A percentile compares a stretch with the other conserved stretches of the same genome.
These are phyloP conservation scores for Taphrina confusa DNA, from an alignment of 1,139 yeast species.

Conservation along the genomic window DNA sequence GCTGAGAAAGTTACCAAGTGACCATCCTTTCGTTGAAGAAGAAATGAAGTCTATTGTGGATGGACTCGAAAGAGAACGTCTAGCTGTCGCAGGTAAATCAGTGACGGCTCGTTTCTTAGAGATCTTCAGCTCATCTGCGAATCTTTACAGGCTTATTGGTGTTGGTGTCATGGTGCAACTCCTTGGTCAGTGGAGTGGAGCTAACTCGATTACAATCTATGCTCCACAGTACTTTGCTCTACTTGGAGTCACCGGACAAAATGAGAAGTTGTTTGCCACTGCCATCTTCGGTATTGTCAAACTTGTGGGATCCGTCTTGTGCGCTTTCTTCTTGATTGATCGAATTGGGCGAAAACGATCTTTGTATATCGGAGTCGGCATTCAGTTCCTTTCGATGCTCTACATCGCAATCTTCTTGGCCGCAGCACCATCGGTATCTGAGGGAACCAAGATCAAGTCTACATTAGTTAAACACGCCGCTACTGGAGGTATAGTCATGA, in stretches of 20 bases:
- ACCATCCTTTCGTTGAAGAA: slow-evolving; percentile 46
- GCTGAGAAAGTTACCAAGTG: slow-evolving; percentile 55
- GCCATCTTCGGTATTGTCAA: slow-evolving; percentile 58
- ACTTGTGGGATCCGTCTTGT: slow-evolving; percentile 47
- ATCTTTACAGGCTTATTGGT: slow-evolving; percentile 52
- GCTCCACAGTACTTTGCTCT: slow-evolving; percentile 59
- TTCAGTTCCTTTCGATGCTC: slow-evolving; percentile 47
- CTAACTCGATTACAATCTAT: slow-evolving; percentile 63
- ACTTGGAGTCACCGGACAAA: slow-evolving; percentile 51
- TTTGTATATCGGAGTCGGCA: slow-evolving; percentile 49
- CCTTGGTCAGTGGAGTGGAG: slow-evolving; percentile 65
- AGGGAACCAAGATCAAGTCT: slow-evolving; percentile 5
- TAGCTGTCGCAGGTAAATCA: slow-evolving; percentile 39
- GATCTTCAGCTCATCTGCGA: slow-evolving; percentile 44
- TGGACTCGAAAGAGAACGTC: slow-evolving; percentile 29
- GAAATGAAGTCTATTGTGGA: slow-evolving; percentile 43
- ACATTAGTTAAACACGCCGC: slow-evolving; percentile 19
- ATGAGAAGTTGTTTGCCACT: slow-evolving; percentile 54
- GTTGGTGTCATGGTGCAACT: slow-evolving; percentile 54
- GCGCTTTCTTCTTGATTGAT: slow-evolving; percentile 55
- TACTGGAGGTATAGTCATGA: slow-evolving; percentile 33
- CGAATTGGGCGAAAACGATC: slow-evolving; percentile 54
- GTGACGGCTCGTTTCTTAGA: slow-evolving; percentile 16
- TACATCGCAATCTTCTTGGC: slow-evolving; percentile 54
- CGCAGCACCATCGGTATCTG: slow-evolving; percentile 47